These are phyloP conservation scores for Salicornia ramosissima DNA, from an alignment of 148 eudicot species.

Conservation along the genomic window DNA sequence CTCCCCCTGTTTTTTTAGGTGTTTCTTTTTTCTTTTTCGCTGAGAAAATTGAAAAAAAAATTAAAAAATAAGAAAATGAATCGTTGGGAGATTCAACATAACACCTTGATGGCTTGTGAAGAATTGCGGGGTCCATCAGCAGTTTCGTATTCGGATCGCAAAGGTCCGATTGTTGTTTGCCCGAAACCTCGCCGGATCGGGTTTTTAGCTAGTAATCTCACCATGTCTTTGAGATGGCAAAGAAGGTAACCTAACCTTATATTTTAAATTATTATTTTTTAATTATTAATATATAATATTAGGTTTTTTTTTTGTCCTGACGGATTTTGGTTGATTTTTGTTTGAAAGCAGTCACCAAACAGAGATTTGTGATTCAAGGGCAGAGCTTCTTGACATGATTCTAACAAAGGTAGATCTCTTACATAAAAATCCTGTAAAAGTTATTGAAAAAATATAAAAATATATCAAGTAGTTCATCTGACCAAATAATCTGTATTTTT, in stretches of 20 bases:
- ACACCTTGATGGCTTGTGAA: constrained; percentile 26
- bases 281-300: background rate
- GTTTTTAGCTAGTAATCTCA: constrained; percentile 27
- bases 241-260: constrained; percentile 23
- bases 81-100: constrained; percentile 30
- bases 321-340: background rate
- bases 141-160: constrained; percentile 14
- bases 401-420: constrained; percentile 36
- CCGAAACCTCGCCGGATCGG: constrained; percentile 42
- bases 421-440: background rate
- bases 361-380: constrained; percentile 31
- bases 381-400: constrained; percentile 49
- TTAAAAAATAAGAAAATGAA: constrained; percentile 23
- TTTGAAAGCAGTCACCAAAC: constrained; percentile 23
- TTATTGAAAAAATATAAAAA: too few species aligned
- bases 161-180: constrained; percentile 30
- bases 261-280: background rate
- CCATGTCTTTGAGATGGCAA: constrained; percentile 31
- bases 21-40: constrained; percentile 2
- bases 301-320: background rate
- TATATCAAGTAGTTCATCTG: too few species aligned
- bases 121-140: constrained; percentile 23
- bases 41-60: background rate
- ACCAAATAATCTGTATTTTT: too few species aligned
- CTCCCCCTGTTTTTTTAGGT: constrained; percentile 15